Evolutionary conservation across 176 grass and related monocot genomes (phyloP).

Genomic region (Eragrostis curvula): DNA sequence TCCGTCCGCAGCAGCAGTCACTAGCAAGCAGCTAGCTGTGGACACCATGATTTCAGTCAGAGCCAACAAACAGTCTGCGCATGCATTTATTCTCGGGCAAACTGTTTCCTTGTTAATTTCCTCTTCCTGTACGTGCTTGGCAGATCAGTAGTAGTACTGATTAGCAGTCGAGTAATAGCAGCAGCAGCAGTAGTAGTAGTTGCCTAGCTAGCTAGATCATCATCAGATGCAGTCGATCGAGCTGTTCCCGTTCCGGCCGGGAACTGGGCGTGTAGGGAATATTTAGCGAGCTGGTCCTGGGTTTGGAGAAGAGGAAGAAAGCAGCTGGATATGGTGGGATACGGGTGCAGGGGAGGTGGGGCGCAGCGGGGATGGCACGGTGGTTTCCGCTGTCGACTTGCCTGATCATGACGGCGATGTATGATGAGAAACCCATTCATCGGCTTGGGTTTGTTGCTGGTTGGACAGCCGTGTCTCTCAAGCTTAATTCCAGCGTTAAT

Average conservation of each 20-base stretch:
- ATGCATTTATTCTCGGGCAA: conserved; percentile 53
- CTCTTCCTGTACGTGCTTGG: background rate
- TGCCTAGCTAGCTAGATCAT: background rate
- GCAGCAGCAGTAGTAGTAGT: background rate
- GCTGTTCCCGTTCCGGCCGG: conserved; percentile 5
- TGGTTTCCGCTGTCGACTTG: conserved; percentile 44
- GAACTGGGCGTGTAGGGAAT: conserved; percentile 43
- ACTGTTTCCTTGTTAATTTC: conserved; percentile 37
- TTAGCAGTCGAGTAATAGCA: conserved; percentile 7
- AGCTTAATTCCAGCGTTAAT: conserved; percentile 40
- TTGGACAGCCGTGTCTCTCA: conserved; percentile 37
- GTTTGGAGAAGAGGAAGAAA: background rate
- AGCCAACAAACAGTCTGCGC: conserved; percentile 38
- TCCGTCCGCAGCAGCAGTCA: conserved; percentile 58
- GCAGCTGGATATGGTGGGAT: conserved; percentile 64
- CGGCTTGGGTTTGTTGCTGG: background rate
- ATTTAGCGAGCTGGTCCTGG: conserved; percentile 42
- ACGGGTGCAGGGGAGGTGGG: conserved; percentile 60
- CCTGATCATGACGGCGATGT: conserved; percentile 36
- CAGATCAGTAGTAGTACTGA: conserved; percentile 1
- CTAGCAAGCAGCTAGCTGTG: background rate
- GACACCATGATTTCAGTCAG: conserved; percentile 16
- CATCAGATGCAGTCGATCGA: background rate
- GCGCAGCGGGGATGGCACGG: conserved; percentile 58
- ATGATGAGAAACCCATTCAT: conserved; percentile 36